Percentiles rank a stretch among this genome's conserved stretches.
Evolutionary conservation across 495 filamentous ascomycete genomes (phyloP).

Genomic region (Hypoxylon subgilvum): DNA sequence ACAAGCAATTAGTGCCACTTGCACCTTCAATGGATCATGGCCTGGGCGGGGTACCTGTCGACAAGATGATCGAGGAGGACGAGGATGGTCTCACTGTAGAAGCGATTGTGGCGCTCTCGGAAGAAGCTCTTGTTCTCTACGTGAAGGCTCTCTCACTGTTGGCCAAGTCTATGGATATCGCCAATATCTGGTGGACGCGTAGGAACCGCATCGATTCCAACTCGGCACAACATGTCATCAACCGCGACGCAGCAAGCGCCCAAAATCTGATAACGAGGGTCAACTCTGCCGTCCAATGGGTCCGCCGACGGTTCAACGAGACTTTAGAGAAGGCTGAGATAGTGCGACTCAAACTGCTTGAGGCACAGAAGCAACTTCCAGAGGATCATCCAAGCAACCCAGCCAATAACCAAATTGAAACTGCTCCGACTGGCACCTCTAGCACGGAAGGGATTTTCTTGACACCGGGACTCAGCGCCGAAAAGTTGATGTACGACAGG

Average conservation of each 20-base stretch:
- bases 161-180: slow-evolving; percentile 95
- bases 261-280: slow-evolving; percentile 72
- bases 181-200: slow-evolving; percentile 87
- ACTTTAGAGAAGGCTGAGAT: slow-evolving; percentile 93
- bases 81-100: slow-evolving; percentile 82
- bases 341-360: slow-evolving; percentile 82
- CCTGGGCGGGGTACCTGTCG: slow-evolving; percentile 61
- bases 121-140: slow-evolving; percentile 94
- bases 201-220: slow-evolving; percentile 71
- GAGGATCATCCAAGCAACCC: slow-evolving; percentile 86
- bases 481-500: slow-evolving; percentile 97
- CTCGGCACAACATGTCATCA: slow-evolving; percentile 52
- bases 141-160: slow-evolving; percentile 90
- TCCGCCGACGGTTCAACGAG: slow-evolving; percentile 91
- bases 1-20: slow-evolving; percentile 89
- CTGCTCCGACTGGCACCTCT: slow-evolving; percentile 59
- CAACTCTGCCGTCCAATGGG: slow-evolving; percentile 94
- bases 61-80: slow-evolving; percentile 56
- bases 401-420: slow-evolving; percentile 64
- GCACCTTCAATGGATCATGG: slow-evolving; percentile 77
- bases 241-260: slow-evolving; percentile 52
- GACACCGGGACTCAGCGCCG: slow-evolving; percentile 81
- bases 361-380: slow-evolving; percentile 84
- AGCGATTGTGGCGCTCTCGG: slow-evolving; percentile 82
- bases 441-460: slow-evolving; percentile 62